Percentiles rank a stretch among this genome's conserved stretches.
phyloP scores from a whole-genome alignment of 2,329 filamentous ascomycete species.

The Phyllachora maydis region DNA sequence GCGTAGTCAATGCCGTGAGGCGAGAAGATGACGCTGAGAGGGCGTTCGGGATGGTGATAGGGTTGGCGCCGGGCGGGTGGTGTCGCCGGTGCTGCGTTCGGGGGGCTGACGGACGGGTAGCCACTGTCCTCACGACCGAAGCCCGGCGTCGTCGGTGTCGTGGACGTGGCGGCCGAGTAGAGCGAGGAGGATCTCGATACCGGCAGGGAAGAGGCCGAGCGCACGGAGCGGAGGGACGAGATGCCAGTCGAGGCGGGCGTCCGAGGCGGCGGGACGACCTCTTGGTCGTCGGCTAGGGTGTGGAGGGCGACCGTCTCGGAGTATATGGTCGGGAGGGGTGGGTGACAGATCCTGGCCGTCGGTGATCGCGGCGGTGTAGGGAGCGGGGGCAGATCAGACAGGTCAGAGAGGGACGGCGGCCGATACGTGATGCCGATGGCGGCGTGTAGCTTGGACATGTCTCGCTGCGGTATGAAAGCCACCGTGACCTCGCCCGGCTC shows the following conservation, averaged over 20 bases:
- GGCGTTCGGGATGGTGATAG: conserved; percentile 16
- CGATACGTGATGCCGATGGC: conserved; percentile 55
- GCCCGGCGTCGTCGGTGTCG: neutral
- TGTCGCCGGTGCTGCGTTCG: conserved; percentile 4
- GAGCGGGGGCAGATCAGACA: conserved; percentile 3
- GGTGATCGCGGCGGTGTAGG: conserved; percentile 13
- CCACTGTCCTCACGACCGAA: no score
- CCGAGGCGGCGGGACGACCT: conserved; percentile 8
- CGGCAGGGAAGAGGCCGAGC: conserved; percentile 14
- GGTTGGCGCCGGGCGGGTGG: no score
- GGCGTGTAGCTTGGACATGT: conserved; percentile 39
- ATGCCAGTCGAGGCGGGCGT: conserved; percentile 14
- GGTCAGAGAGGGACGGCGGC: conserved; percentile 17
- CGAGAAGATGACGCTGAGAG: conserved; percentile 41
- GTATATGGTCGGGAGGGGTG: conserved; percentile 1
- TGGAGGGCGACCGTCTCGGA: neutral
- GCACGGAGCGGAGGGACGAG: conserved; percentile 12
- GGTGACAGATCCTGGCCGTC: conserved; percentile 5
- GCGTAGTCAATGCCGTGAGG: conserved; percentile 39
- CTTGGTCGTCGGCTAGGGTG: neutral
- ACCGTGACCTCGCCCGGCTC: conserved; percentile 48
- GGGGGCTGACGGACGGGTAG: conserved; percentile 3
- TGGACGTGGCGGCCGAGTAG: conserved; percentile 2
- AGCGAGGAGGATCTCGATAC: conserved; percentile 6
- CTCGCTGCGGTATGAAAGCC: conserved; percentile 42